Evolutionary conservation across 2,329 filamentous ascomycete species (phyloP), one percentile per base, ranked within the genome.

Genomic region (Daldinia sp.): DNA sequence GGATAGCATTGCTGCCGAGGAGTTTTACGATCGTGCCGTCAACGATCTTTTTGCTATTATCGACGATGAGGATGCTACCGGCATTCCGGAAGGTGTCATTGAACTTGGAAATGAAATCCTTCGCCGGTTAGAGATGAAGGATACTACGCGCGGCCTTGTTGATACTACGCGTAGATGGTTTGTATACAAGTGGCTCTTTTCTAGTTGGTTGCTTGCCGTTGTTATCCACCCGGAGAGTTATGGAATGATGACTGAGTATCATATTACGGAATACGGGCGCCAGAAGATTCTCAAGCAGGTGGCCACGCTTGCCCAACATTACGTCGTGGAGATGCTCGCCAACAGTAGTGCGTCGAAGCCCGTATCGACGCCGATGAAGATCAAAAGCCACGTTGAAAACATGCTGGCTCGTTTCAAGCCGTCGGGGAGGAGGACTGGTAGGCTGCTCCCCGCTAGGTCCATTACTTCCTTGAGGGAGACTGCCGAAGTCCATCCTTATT

Each of bases 141-240:
- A 93, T 71, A 86, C 86, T 72, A 69, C 69, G 9, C 69, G 66
- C 6, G 90, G 91, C 72, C 88, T 88, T 71, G 89, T 92, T 69
- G 90, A 92, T 72, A 89, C 88, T 73, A 93, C 93, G 42, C 89
- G 93, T 69, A 90, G 90, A 73, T 97, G 94, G 83, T 87, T 98
- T 72, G 90, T 98, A 70, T 93, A 91, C 75, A 92, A 94, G 77
- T 99, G 95, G 90, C 90, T 98, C 69, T 97, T 98, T 79, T 92
- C 93, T 70, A 91, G 91, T 58, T 98, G 96, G 80, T 84, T 98
- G 39, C 87, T 93, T 53, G 91, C 92, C 74, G 91, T 93, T 60
- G 88, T 98, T 75, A 92, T 93, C 54, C 92, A 96, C 75, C 96
- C 96, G 10, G 96, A 99, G 86, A 94, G 86, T 59, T 86, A 89